Evolutionary conservation across 202 grass and related monocot species (phyloP), one percentile per base, ranked within the genome.

Genomic region (Dendrocalamus latiflorus): DNA sequence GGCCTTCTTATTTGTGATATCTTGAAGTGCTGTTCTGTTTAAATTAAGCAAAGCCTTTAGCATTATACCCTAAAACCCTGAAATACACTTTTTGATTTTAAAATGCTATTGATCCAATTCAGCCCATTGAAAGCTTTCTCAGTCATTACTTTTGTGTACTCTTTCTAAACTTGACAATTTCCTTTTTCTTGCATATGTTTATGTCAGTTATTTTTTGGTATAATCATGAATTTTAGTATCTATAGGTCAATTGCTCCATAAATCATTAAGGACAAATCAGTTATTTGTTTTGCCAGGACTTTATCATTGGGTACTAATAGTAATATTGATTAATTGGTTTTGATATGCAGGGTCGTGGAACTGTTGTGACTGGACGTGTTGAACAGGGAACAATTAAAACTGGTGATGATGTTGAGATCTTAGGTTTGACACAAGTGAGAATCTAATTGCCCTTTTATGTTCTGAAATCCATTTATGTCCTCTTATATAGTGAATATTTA

Each of bases 371-470:
- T 53, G 97, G 97, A 5, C 91, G 97, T 88, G 48, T 96, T 55
- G 97, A 97, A 84, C 97, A 99, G n/a, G 78, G 97, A 57, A 89
- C 64, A 61, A 97, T 99, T 50, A 99, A 99, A 94, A 96, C 93
- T 58, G 93, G 93, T 79, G 97, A 99, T 68, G 97, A 99, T 77
- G 89, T 99, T 89, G 97, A 99, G 81, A 81, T 99, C 37, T 75
- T 99, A 67, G 97, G 97, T 51, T 89, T 96, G 84, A 82, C 39
- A 0, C 91, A 94, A 70, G 97, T 99, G 57, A 85, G 8, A 20
- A 57, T 15, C 30, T 56, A 3, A 48, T 53, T 90, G 2, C 38
- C 4, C 21, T 83, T 48, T 37, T 65, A 25, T 73, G 50, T 64
- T 6, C 1, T 68, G 16, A 21, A 50, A 45, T 62, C 7, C 3